Percentiles rank a stretch among this genome's conserved stretches.
Evolutionary conservation across 345 rosid species (phyloP).

Genomic region (Eucalyptus sp.): DNA sequence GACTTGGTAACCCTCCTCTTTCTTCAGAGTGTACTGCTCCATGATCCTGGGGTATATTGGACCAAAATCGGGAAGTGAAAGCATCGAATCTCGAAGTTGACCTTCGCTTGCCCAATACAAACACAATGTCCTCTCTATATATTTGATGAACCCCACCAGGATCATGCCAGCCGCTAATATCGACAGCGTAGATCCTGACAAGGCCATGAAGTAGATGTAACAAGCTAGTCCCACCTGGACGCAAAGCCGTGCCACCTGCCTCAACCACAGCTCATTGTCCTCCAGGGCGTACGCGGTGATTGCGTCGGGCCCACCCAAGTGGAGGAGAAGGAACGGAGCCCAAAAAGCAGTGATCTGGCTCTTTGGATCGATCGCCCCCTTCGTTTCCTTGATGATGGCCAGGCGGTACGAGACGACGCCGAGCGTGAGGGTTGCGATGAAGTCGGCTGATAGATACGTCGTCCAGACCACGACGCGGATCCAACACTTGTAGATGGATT

Average conservation of each 20-base stretch:
- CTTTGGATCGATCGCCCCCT: background rate
- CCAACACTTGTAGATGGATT: background rate
- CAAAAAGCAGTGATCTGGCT: conserved; percentile 7
- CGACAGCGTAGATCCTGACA: conserved; percentile 2
- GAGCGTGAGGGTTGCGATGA: conserved; percentile 5
- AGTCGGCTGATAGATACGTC: conserved; percentile 13
- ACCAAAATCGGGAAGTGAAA: conserved; percentile 3
- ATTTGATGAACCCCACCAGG: conserved; percentile 25
- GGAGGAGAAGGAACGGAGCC: conserved; percentile 20
- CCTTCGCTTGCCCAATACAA: conserved; percentile 23
- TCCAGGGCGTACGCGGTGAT: conserved; percentile 13
- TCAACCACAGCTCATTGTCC: conserved; percentile 22
- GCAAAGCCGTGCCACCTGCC: conserved; percentile 2
- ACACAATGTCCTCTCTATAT: conserved; percentile 20
- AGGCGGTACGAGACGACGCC: conserved; percentile 7
- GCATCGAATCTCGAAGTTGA: conserved; percentile 12
- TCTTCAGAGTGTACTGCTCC: background rate
- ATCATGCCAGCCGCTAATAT: conserved; percentile 10
- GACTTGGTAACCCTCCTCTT: background rate
- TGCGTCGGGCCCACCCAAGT: conserved; percentile 13
- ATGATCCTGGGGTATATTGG: conserved; percentile 5
- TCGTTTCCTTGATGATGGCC: background rate
- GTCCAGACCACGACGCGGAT: background rate
- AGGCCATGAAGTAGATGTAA: conserved; percentile 20
- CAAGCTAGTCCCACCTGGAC: conserved; percentile 1